A percentile compares a stretch with the other conserved stretches of the same genome.
Conservation (phyloP, 116 monocot species). For the Cymodocea nodosa region DNA sequence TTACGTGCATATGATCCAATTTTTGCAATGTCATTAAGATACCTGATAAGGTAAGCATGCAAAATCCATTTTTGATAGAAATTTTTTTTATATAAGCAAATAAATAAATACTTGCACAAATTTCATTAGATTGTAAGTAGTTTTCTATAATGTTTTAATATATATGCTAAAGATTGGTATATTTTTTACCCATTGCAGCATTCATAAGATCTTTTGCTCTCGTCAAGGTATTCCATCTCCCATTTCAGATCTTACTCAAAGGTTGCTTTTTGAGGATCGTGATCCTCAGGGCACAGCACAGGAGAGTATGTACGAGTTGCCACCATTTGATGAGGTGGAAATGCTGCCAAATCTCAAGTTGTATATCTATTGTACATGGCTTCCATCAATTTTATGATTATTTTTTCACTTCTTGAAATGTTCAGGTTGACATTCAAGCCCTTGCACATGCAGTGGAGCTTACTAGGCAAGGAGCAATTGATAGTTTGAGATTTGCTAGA, state of each 20-base stretch:
- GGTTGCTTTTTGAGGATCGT: conserved; percentile 88
- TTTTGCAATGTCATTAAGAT: conserved; percentile 77
- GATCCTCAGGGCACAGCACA: conserved; percentile 61
- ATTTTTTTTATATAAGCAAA: too few species aligned
- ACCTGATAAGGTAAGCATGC: conserved; percentile 70
- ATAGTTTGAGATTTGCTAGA: conserved; percentile 88
- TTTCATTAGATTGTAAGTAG: background rate
- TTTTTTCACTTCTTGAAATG: conserved; percentile 3
- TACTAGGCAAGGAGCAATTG: conserved; percentile 87
- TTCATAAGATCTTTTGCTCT: conserved; percentile 71
- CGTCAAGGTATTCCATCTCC: conserved; percentile 85
- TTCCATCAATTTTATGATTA: background rate
- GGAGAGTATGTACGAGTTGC: conserved; percentile 60
- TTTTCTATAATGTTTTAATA: background rate
- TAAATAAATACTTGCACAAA: background rate
- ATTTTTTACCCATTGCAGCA: conserved; percentile 32
- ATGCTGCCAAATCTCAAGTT: background rate
- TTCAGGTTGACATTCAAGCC: conserved; percentile 97
- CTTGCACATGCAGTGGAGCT: conserved; percentile 96
- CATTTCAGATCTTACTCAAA: conserved; percentile 77
- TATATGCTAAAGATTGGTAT: background rate
- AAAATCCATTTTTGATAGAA: background rate
- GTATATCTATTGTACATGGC: background rate
- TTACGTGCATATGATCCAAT: conserved; percentile 86
- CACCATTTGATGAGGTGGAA: conserved; percentile 88